Percentiles rank a stretch among this genome's conserved stretches.
Evolutionary conservation across 495 filamentous ascomycete genomes (phyloP).

Genomic region (Pyrenula massariospora): DNA sequence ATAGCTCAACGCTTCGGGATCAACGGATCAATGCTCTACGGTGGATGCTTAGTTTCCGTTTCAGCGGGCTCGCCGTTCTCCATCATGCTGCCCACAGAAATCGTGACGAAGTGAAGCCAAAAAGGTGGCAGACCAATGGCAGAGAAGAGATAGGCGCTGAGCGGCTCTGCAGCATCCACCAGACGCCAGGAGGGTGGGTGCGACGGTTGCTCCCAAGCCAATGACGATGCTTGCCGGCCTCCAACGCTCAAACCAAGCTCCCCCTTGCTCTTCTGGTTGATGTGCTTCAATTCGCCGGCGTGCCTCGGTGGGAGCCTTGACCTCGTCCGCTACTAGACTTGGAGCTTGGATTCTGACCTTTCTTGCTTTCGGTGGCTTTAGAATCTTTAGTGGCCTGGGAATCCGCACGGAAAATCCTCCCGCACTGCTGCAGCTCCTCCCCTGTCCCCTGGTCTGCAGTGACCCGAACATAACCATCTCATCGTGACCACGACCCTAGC

Average conservation of each 20-base stretch:
- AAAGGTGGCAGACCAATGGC: background rate
- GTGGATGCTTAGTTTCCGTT: background rate
- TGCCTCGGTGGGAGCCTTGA: background rate
- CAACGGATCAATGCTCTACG: too few relatives aligned
- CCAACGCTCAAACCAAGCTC: background rate
- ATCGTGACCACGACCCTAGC: too few relatives aligned
- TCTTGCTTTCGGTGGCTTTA: too few relatives aligned
- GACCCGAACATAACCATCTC: too few relatives aligned
- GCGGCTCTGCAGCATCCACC: background rate
- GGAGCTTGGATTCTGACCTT: too few relatives aligned
- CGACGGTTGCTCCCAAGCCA: background rate
- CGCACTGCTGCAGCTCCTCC: too few relatives aligned
- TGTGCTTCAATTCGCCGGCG: background rate
- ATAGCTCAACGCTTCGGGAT: too few relatives aligned
- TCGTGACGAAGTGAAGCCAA: background rate
- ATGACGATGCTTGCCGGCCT: background rate
- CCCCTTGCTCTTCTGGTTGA: too few relatives aligned
- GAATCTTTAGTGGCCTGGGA: too few relatives aligned
- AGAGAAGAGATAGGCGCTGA: background rate
- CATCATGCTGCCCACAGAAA: background rate
- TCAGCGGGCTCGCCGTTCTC: background rate
- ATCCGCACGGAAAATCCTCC: too few relatives aligned
- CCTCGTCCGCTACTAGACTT: background rate
- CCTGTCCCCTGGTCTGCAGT: too few relatives aligned
- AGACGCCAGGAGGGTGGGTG: background rate